Percentiles rank a stretch among this genome's conserved stretches.
Evolutionary conservation across 345 rosid species (phyloP).

Genomic region (Sonneratia caseolaris): DNA sequence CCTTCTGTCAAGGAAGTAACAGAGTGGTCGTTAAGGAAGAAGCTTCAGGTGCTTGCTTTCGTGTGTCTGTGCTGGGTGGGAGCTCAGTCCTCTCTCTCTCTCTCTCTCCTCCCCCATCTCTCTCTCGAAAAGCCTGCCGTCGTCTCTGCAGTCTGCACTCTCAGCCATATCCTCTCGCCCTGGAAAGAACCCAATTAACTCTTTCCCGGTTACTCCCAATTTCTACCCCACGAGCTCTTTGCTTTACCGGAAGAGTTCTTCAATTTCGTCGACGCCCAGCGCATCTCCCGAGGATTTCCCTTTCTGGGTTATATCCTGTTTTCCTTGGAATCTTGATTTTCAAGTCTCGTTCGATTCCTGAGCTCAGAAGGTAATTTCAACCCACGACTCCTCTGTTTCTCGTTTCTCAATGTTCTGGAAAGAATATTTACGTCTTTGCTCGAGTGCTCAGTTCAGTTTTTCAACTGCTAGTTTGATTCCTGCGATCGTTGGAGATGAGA

Average conservation of each 20-base stretch:
- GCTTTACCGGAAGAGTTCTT: neutral
- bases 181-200: neutral
- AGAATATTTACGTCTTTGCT: neutral
- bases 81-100: slow-evolving; percentile 3
- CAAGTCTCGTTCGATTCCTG: neutral
- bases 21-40: slow-evolving; percentile 20
- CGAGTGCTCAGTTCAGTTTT: neutral
- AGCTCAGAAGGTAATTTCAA: neutral
- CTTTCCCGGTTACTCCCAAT: neutral
- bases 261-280: neutral
- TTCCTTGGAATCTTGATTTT: neutral
- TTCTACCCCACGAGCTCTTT: slow-evolving; percentile 1
- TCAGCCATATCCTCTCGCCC: neutral
- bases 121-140: slow-evolving; percentile 1
- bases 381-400: neutral
- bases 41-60: slow-evolving; percentile 11
- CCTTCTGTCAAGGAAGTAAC: slow-evolving; percentile 3
- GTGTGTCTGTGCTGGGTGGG: slow-evolving; percentile 6
- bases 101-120: neutral
- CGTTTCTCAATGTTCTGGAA: neutral
- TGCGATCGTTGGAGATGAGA: neutral
- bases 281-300: neutral
- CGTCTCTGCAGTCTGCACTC: slow-evolving; percentile 2
- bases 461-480: neutral
- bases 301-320: slow-evolving; percentile 1